Percentiles rank a stretch among this genome's conserved stretches.
phyloP scores from a whole-genome alignment of 2,329 filamentous ascomycete species.

The Botryotinia calthae region DNA sequence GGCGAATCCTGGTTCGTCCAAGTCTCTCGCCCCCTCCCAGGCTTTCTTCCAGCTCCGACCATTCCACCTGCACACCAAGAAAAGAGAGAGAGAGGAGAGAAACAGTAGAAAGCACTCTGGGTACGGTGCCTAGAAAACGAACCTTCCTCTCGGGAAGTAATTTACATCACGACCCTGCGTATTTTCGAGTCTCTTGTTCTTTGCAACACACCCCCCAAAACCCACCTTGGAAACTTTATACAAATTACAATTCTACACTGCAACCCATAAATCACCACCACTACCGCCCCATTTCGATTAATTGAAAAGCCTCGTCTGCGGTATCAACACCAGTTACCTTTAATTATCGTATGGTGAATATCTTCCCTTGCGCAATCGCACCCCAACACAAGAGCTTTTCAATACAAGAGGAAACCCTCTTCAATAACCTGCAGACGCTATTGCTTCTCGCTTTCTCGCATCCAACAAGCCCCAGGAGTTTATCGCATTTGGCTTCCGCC shows the following conservation, averaged over 20 bases:
- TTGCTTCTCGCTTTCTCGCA: constrained; percentile 15
- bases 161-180: constrained; percentile 5
- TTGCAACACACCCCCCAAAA: not conserved
- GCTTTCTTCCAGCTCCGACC: not conserved
- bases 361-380: constrained; percentile 8
- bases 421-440: not conserved
- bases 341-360: constrained; percentile 2
- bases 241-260: constrained; percentile 6
- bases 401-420: not conserved
- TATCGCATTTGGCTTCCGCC: constrained; percentile 12
- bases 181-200: not conserved
- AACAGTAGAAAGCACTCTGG: not conserved
- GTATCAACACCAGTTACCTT: not conserved
- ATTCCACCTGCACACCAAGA: not conserved
- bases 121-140: not conserved
- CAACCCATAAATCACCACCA: not conserved
- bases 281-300: not conserved
- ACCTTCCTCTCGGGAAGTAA: not conserved
- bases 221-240: constrained; percentile 8
- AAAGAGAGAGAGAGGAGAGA: not conserved
- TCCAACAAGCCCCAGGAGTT: not conserved
- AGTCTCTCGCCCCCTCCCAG: not conserved
- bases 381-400: not conserved
- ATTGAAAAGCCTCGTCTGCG: constrained; percentile 4
- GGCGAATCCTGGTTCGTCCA: constrained; percentile 5